Evolutionary conservation across 225 moss, liverwort and hornwort genomes (phyloP), one percentile per base, ranked within the genome.

Genomic region (Pseudoscleropodium purum): DNA sequence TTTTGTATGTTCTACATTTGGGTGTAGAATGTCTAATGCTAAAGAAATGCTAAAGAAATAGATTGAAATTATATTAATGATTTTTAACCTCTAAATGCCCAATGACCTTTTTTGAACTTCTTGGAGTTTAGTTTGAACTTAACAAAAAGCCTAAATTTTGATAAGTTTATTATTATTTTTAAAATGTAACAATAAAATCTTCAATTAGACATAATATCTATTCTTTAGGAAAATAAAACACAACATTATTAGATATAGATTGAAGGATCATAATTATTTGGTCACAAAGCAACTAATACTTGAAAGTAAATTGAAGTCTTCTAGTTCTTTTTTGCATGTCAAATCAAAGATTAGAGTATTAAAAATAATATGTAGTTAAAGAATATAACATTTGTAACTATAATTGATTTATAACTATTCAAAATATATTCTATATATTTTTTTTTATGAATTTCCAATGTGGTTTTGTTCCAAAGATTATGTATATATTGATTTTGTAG

Each of bases 331-430:
- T 23, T 51, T 51, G 33, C 19, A 76, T 51, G 3, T 14, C 14
- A 34, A 31, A 20, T 9, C 20, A 14, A 36, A 78, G 6, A 78
- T 54, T 36, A 3, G 9, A 3, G 13, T 21, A 3, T 52, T 51
- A 52, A 21, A 36, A 77, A 52, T 47, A 52, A 23, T 8, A 6
- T 23, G 23, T 13, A 18, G 8, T 52, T 51, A 36, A 52, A 77
- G 14, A 24, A 15, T 0, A 0, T 36, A 10, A 21, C 0, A 34
- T 34, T 1, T 15, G 6, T 54, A 6, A 36, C 10, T 30, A 23
- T 23, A 52, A 15, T 54, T 1, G 2, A 78, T 54, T 21, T 15
- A 78, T 4, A 1, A 9, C 7, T 78, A 36, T 0, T 18, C 29
- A 74, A 74, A 45, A 74, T 10, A 1, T 18, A 29, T 57, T 57